phyloP scores from a whole-genome alignment of 805 yeast genomes.

The Scheffersomyces stipitis region DNA sequence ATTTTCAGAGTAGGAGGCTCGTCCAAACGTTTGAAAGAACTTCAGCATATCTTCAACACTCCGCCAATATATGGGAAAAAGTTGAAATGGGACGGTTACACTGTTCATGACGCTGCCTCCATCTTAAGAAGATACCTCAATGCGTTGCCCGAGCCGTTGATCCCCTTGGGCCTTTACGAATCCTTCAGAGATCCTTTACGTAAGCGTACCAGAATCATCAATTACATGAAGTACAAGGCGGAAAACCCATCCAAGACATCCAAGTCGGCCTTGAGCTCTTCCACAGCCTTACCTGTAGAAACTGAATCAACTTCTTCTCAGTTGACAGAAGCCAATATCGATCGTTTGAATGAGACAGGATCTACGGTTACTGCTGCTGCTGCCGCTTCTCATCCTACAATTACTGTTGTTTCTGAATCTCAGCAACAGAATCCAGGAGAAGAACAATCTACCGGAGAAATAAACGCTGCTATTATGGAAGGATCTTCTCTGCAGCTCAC shows the following conservation, averaged over 20 bases:
- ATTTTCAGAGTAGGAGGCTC: slow-evolving; percentile 93
- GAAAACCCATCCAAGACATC: slow-evolving; percentile 32
- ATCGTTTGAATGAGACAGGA: slow-evolving; percentile 29
- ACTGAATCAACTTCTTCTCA: too few relatives aligned
- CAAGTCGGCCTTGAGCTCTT: background rate
- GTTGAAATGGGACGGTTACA: slow-evolving; percentile 87
- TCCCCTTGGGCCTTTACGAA: slow-evolving; percentile 76
- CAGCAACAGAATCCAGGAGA: background rate
- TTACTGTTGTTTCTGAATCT: too few relatives aligned
- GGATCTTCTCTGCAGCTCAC: background rate
- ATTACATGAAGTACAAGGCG: slow-evolving; percentile 62
- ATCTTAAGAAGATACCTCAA: slow-evolving; percentile 82
- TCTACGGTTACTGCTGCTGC: too few relatives aligned
- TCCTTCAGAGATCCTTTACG: slow-evolving; percentile 75
- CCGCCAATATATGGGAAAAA: slow-evolving; percentile 91
- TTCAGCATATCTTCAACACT: slow-evolving; percentile 78
- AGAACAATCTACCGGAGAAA: slow-evolving; percentile 1
- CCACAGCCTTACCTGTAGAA: too few relatives aligned
- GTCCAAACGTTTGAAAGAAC: slow-evolving; percentile 78
- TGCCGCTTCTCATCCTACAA: too few relatives aligned
- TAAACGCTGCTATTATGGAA: background rate
- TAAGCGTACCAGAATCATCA: slow-evolving; percentile 60
- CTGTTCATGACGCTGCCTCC: slow-evolving; percentile 96
- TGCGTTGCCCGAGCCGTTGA: slow-evolving; percentile 87
- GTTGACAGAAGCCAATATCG: slow-evolving; percentile 33